Evolutionary conservation across 2,329 filamentous ascomycete genomes (phyloP).

Genomic region (Sporothrix protearum): DNA sequence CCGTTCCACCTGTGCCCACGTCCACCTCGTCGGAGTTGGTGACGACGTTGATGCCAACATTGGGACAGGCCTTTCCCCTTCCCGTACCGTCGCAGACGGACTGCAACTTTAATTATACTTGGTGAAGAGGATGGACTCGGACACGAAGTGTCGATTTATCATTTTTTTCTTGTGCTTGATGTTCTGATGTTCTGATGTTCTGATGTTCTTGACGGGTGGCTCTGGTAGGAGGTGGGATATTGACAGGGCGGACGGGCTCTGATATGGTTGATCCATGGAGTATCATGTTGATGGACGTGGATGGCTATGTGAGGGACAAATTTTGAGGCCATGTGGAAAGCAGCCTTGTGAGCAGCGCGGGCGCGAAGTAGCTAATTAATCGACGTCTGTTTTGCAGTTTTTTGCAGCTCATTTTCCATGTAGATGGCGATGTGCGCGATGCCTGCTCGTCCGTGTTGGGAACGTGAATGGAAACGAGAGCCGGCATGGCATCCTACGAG

Average conservation of each 20-base stretch:
- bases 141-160: background rate
- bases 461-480: background rate
- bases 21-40: background rate
- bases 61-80: slow-evolving; percentile 15
- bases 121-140: slow-evolving; percentile 12
- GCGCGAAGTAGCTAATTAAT: background rate
- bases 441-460: background rate
- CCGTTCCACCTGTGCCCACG: background rate
- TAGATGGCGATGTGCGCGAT: background rate
- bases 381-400: background rate
- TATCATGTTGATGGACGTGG: background rate
- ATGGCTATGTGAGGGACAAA: background rate
- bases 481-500: background rate
- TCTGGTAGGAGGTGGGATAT: background rate
- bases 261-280: background rate
- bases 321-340: background rate
- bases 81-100: slow-evolving; percentile 28
- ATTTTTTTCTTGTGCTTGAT: background rate
- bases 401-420: background rate
- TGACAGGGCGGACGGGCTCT: background rate
- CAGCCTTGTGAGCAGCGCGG: background rate
- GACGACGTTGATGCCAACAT: slow-evolving; percentile 19
- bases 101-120: slow-evolving; percentile 25
- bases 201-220: background rate
- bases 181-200: too few species aligned